Evolutionary conservation across 495 filamentous ascomycete genomes (phyloP).

Genomic region (Diplogelasinospora grovesii): DNA sequence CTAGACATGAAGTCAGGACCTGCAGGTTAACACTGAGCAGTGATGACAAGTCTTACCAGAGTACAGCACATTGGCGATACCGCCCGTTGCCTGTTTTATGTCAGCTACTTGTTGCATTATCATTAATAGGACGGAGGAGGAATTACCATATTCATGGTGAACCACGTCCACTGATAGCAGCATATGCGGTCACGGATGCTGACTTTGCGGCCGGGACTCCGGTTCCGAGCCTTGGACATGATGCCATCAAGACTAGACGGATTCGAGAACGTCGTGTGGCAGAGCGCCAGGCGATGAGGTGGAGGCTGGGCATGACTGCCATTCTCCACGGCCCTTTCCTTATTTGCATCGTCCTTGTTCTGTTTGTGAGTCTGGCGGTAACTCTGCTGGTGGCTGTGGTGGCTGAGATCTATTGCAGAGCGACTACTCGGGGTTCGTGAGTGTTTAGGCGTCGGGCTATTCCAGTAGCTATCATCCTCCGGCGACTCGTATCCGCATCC

Average conservation of each 20-base stretch:
- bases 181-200: conserved; percentile 40
- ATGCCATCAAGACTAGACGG: conserved; percentile 25
- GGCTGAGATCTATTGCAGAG: not conserved
- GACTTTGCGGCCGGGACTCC: conserved; percentile 19
- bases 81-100: conserved; percentile 59
- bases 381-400: not conserved
- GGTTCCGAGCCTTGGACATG: conserved; percentile 19
- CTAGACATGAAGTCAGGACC: conserved; percentile 26
- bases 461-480: conserved; percentile 4
- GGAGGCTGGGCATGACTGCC: no score
- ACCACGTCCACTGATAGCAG: conserved; percentile 59
- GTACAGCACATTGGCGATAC: conserved; percentile 72
- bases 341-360: no score
- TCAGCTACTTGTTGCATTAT: not conserved
- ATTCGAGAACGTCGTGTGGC: no score
- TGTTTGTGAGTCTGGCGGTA: no score
- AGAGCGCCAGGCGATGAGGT: no score
- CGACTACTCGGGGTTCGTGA: no score
- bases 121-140: not conserved
- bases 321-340: no score
- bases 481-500: conserved; percentile 10
- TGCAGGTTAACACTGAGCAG: not conserved
- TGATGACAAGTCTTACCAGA: conserved; percentile 44
- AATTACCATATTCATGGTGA: conserved; percentile 63
- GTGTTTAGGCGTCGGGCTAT: conserved; percentile 1